Base-by-base conservation (phyloP, 2,329 filamentous ascomycete species). In the Tolypocladium ovalisporum region DNA sequence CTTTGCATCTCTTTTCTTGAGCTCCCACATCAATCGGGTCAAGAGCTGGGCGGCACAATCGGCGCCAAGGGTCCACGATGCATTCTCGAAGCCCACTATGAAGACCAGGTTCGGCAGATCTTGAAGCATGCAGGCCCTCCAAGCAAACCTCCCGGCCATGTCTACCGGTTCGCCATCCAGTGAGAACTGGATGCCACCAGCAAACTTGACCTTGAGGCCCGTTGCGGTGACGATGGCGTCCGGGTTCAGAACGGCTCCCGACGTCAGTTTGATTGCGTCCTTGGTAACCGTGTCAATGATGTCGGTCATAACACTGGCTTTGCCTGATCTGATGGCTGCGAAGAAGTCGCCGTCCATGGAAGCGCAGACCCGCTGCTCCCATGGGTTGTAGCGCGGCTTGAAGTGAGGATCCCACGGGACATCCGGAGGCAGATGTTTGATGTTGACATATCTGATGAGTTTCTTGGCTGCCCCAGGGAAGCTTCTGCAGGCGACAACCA, bases 291-390 rank as follows among this genome's bases (percentile, higher is more conserved):
- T 73, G 37, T 73, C 68, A 60, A 85, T 80, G 10, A 60, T 62
- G 32, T 71, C 78, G 0, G 79, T 81, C 1, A 75, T 71, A 1
- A 82, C 66, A 15, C 69, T 64, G 15, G 65, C 73, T 49, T 69
- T 76, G 29, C 72, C 70, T 1, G 62, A 67, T 1, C 69, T 68
- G 17, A 79, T 64, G 0, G 73, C 70, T 7, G 65, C 57, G 60
- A 73, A 81, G 56, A 80, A 77, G 61, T 79, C 78, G 0, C 75
- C 75, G 34, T 78, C 71, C 22, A 71, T 67, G 1, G 65, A 80
- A 35, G 85, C 72, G 62, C 87, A 90, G 22, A 90, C 71, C 1
- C 88, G 80, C 64, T 90, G 87, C 56, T 89, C 79, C 84, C 86
- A 85, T 0, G 82, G 82, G 7, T 77, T 76, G 58, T 84, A 84